These are phyloP conservation scores for Waltiozyma sp. DNA, from an alignment of 1,139 yeast species.

Conservation along the genomic window DNA sequence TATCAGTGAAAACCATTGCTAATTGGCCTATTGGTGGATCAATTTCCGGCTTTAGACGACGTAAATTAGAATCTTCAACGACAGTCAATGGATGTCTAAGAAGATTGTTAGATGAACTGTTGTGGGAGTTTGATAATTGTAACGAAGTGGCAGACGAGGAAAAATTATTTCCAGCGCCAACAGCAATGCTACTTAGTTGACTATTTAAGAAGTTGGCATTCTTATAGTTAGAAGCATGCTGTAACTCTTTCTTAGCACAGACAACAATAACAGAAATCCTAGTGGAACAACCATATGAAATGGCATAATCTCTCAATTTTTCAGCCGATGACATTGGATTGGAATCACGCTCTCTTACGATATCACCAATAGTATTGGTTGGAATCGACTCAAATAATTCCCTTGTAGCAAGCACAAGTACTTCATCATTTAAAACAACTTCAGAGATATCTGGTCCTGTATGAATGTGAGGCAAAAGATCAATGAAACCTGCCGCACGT, in stretches of 20 bases:
- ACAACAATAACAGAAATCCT: constrained; percentile 80
- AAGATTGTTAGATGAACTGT: neutral
- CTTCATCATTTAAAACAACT: constrained; percentile 62
- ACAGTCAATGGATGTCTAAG: constrained; percentile 8
- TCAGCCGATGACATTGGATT: constrained; percentile 92
- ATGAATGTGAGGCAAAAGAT: constrained; percentile 77
- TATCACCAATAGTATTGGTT: constrained; percentile 81
- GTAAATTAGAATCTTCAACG: constrained; percentile 67
- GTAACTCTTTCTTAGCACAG: constrained; percentile 34
- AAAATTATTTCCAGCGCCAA: no score
- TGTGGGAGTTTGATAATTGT: neutral
- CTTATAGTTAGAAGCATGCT: neutral
- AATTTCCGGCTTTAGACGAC: constrained; percentile 84
- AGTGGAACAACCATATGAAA: constrained; percentile 80
- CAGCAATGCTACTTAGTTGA: no score
- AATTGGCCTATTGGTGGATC: constrained; percentile 91
- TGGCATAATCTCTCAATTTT: constrained; percentile 85
- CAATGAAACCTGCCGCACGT: constrained; percentile 86
- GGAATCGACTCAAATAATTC: constrained; percentile 81
- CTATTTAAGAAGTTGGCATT: no score
- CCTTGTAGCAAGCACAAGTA: constrained; percentile 76
- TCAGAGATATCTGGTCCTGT: constrained; percentile 76
- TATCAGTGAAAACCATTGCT: constrained; percentile 95
- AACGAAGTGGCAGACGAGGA: no score
- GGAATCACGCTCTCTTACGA: constrained; percentile 59